Evolutionary conservation across 73 alveolate species (phyloP).

Genomic region (Urostyla sp.): DNA sequence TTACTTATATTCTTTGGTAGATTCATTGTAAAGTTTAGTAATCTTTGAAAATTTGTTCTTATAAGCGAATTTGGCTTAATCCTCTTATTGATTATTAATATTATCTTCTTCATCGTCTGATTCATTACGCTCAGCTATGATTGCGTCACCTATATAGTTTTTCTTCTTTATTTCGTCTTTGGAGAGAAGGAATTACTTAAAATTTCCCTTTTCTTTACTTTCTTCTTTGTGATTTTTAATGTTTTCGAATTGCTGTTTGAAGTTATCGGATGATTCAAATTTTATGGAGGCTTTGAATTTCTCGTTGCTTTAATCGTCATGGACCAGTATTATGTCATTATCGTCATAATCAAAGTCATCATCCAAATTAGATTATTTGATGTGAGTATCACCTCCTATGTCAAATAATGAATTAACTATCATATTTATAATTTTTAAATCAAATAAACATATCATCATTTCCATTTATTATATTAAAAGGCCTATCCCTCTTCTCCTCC

Average conservation of each 20-base stretch:
- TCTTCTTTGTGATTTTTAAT: too few species aligned
- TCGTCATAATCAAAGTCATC: too few species aligned
- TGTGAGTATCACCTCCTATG: too few species aligned
- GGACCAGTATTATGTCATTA: too few species aligned
- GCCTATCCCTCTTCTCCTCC: conserved; percentile 49
- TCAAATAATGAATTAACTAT: too few species aligned
- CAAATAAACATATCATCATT: background rate
- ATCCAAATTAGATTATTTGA: too few species aligned
- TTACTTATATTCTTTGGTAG: conserved; percentile 29
- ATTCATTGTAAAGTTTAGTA: conserved; percentile 27
- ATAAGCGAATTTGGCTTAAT: background rate
- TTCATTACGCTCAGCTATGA: conserved; percentile 43
- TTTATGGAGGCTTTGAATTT: too few species aligned
- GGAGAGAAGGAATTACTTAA: conserved; percentile 9
- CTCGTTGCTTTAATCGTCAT: too few species aligned
- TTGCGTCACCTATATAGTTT: conserved; percentile 49
- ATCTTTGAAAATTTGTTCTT: conserved; percentile 9
- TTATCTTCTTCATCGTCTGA: conserved; percentile 18
- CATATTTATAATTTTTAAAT: too few species aligned
- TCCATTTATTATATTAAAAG: conserved; percentile 44
- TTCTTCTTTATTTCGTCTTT: conserved; percentile 33
- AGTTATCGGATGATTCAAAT: too few species aligned
- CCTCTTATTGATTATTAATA: background rate
- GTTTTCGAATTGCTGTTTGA: too few species aligned
- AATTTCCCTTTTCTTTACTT: background rate